Conservation (phyloP, 1,139 yeast genomes). For the Hansenula sp. region DNA sequence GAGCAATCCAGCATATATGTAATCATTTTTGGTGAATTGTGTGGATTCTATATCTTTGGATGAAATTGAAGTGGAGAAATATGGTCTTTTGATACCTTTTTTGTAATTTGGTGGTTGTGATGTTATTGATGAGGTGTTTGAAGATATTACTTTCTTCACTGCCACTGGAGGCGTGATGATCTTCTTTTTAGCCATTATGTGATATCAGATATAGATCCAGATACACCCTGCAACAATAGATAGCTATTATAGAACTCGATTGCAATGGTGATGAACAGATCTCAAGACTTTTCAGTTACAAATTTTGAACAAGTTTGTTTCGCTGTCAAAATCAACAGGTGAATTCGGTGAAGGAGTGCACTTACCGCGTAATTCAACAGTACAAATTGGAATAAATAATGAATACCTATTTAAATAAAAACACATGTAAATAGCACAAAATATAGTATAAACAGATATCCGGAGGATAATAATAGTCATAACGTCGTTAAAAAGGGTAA, state of each 20-base stretch:
- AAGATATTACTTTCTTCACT: background rate
- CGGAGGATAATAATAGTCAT: slow-evolving; percentile 1
- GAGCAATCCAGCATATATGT: slow-evolving; percentile 5
- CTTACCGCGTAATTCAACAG: too few relatives aligned
- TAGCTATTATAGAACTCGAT: too few relatives aligned
- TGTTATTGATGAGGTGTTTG: background rate
- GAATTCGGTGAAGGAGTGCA: too few relatives aligned
- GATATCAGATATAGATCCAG: background rate
- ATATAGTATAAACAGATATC: background rate
- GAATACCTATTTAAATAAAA: too few relatives aligned
- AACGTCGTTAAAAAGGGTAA: slow-evolving; percentile 3
- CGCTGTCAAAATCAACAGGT: too few relatives aligned
- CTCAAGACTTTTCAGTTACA: too few relatives aligned
- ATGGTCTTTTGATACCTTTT: slow-evolving; percentile 21
- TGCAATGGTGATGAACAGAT: too few relatives aligned
- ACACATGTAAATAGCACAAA: too few relatives aligned
- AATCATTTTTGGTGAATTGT: slow-evolving; percentile 10
- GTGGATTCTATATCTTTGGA: slow-evolving; percentile 1
- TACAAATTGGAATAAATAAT: too few relatives aligned
- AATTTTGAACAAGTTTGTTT: too few relatives aligned
- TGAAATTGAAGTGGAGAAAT: slow-evolving; percentile 13
- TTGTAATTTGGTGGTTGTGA: slow-evolving; percentile 13
- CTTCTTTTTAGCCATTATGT: background rate
- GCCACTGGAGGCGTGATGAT: background rate
- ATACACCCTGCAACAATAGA: too few relatives aligned